phyloP scores from a whole-genome alignment of 2,329 filamentous ascomycete genomes.

The Ascochyta fabae region DNA sequence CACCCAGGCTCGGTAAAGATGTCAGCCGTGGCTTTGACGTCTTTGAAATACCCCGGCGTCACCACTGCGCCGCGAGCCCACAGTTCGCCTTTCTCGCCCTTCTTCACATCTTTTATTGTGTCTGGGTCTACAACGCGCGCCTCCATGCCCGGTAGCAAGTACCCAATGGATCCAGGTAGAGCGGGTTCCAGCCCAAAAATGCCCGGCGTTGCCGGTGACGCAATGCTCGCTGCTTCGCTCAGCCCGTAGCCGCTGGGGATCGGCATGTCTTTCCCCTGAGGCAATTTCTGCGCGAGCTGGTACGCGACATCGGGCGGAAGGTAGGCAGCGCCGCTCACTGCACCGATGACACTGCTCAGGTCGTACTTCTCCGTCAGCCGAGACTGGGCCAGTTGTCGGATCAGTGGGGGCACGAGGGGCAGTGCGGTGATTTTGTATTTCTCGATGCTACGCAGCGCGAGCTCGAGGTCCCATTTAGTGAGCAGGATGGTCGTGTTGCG shows the following conservation, averaged over 20 bases:
- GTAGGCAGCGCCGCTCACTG: constrained; percentile 37
- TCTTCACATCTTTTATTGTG: constrained; percentile 32
- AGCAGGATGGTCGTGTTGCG: constrained; percentile 34
- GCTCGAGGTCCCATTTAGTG: constrained; percentile 37
- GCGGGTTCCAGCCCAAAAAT: constrained; percentile 36
- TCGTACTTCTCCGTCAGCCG: constrained; percentile 39
- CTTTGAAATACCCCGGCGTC: constrained; percentile 42
- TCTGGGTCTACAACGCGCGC: constrained; percentile 37
- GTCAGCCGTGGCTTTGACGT: constrained; percentile 34
- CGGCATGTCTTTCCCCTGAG: constrained; percentile 29
- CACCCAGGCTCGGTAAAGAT: constrained; percentile 38
- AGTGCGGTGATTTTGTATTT: constrained; percentile 35
- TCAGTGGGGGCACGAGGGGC: constrained; percentile 38
- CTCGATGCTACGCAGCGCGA: constrained; percentile 35
- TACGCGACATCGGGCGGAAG: constrained; percentile 39
- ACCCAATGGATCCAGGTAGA: constrained; percentile 34
- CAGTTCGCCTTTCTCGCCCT: constrained; percentile 35
- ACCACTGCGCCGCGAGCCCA: constrained; percentile 40
- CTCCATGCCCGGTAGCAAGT: constrained; percentile 39
- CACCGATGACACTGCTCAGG: constrained; percentile 29
- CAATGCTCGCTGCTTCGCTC: constrained; percentile 40
- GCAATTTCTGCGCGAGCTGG: constrained; percentile 36
- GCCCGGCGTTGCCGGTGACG: constrained; percentile 28
- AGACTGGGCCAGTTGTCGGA: constrained; percentile 37
- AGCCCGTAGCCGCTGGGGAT: constrained; percentile 39